Evolutionary conservation across 163 green algal species (phyloP), one percentile per base, ranked within the genome.

Genomic region (Smithsoniella earleae): DNA sequence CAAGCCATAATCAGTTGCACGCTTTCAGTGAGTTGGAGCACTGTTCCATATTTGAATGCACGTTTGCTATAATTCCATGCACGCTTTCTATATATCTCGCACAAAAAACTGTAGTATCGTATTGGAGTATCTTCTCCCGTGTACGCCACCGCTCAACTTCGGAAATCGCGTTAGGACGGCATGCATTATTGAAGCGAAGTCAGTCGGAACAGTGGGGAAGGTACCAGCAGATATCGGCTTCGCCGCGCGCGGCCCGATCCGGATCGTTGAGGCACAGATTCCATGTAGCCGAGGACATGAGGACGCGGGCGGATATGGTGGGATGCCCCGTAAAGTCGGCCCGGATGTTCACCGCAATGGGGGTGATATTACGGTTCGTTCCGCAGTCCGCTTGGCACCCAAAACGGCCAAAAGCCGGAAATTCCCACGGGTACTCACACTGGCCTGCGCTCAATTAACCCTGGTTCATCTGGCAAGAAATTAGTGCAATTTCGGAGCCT

Each of bases 371-470:
- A 30, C 73, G 46, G 66, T 87, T 83, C 5, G 75, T 2, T 0
- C 85, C 85, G 66, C 85, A 90, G 65, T 90, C 85, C 77, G 81
- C 76, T 46, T 77, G 77, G 78, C 86, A 91, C 33, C 86, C 86
- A 75, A 91, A 91, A 13, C 81, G 78, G 3, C 85, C 86, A 77
- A 80, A 91, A 1, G 86, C 78, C 2, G 86, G 83, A 44, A 87
- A 90, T 80, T 91, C 86, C 82, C 82, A 91, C 10, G 86, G 86
- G 74, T 77, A 82, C 75, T 92, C 83, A 73, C 86, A 92, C 36
- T 80, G 58, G 6, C 58, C 58, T 69, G 58, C 58, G 40, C 13
- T n/a, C n/a, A n/a, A n/a, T n/a, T n/a, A n/a, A n/a, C n/a, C n/a
- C n/a, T n/a, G n/a, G n/a, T n/a, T n/a, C n/a, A n/a, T n/a, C n/a